Evolutionary conservation across 169 alveolate species (phyloP).

Genomic region (Eimeria maxima): DNA sequence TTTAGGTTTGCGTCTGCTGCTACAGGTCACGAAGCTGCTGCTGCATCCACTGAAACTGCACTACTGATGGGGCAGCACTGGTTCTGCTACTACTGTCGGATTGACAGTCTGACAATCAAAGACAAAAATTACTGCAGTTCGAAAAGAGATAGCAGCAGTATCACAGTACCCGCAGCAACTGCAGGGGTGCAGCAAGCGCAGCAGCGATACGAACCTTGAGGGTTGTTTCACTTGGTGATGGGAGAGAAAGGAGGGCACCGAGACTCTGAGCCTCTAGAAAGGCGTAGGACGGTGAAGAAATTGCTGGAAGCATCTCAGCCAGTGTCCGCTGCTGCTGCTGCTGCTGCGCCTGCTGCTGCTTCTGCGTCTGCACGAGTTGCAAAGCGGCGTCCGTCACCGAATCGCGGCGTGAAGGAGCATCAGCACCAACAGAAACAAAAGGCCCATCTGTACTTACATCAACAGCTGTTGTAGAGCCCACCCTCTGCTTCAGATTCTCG

Average conservation of each 20-base stretch:
- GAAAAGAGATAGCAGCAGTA: not conserved
- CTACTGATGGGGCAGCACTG: not conserved
- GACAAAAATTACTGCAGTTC: not conserved
- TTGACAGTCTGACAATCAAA: not conserved
- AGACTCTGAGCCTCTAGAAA: conserved; percentile 41
- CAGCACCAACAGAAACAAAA: not conserved
- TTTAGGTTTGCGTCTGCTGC: not conserved
- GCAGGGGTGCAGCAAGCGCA: not conserved
- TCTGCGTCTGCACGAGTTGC: not conserved
- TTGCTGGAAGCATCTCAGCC: conserved; percentile 25
- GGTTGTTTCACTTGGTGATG: conserved; percentile 43
- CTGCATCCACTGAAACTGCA: not conserved
- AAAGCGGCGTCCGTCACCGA: not conserved
- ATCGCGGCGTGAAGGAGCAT: not conserved
- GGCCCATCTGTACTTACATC: not conserved
- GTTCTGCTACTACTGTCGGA: not conserved
- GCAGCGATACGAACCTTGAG: not conserved
- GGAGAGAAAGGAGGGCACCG: conserved; percentile 32
- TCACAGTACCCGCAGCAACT: not conserved
- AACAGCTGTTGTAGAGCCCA: not conserved
- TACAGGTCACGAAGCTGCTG: not conserved
- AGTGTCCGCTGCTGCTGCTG: too few species aligned
- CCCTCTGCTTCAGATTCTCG: not conserved
- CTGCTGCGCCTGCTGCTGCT: too few species aligned
- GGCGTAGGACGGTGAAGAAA: conserved; percentile 45